Percentiles rank a stretch among this genome's conserved stretches.
phyloP scores from a whole-genome alignment of 2,329 filamentous ascomycete species.

The Thelonectria rubi region DNA sequence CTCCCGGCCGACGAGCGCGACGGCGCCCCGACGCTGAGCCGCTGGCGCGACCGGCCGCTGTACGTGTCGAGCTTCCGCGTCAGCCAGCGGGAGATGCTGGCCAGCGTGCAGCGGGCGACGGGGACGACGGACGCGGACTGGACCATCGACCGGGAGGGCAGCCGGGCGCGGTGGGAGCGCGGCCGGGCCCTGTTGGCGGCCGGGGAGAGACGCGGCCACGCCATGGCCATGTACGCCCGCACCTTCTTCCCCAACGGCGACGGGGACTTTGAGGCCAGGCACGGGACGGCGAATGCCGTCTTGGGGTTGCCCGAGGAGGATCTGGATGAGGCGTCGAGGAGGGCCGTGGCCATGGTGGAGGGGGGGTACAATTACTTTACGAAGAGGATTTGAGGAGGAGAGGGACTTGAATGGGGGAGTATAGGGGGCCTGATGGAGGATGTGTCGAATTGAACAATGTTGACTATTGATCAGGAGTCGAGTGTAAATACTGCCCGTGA shows the following conservation, averaged over 20 bases:
- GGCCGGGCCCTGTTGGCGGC: conserved; percentile 55
- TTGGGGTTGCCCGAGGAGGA: conserved; percentile 68
- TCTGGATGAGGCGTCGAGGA: conserved; percentile 64
- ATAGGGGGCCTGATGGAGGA: neutral
- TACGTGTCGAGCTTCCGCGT: conserved; percentile 65
- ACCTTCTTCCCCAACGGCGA: conserved; percentile 58
- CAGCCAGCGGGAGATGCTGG: conserved; percentile 72
- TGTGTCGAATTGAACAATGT: neutral
- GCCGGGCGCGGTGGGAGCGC: conserved; percentile 57
- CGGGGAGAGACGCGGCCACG: conserved; percentile 54
- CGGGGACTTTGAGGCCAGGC: conserved; percentile 53
- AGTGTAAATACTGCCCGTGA: too few species aligned
- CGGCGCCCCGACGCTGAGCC: conserved; percentile 44
- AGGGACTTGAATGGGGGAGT: too few species aligned
- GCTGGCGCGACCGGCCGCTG: conserved; percentile 54
- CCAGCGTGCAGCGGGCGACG: conserved; percentile 65
- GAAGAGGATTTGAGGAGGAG: conserved; percentile 20
- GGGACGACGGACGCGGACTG: conserved; percentile 63
- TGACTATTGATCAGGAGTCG: too few species aligned
- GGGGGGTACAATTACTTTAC: conserved; percentile 34
- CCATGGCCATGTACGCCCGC: conserved; percentile 62
- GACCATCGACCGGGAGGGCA: conserved; percentile 57
- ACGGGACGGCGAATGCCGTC: conserved; percentile 55
- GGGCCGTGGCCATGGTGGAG: conserved; percentile 54
- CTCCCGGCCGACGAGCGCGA: conserved; percentile 53